Conservation (phyloP, 176 grass and related monocot species). For the Alloteropsis semialata region DNA sequence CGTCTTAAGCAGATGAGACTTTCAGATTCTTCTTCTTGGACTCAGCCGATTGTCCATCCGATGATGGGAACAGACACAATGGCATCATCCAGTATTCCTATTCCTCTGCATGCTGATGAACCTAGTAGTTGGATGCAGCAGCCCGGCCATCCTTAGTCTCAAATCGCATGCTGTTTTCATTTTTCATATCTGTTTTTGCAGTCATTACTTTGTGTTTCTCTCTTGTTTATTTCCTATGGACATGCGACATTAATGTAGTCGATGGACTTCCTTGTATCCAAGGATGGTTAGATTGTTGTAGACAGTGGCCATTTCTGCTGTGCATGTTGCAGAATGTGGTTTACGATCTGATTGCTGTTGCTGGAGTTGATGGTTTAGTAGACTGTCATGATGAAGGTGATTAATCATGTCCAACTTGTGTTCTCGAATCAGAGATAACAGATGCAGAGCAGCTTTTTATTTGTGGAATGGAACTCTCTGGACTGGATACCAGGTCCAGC, state of each 20-base stretch:
- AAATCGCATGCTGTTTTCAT: background rate
- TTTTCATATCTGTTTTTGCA: background rate
- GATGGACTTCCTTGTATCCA: background rate
- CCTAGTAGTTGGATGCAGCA: background rate
- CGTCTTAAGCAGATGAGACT: constrained; percentile 12
- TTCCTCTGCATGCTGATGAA: background rate
- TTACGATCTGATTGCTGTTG: background rate
- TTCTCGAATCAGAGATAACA: no score
- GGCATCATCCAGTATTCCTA: background rate
- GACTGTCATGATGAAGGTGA: background rate
- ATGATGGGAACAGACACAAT: background rate
- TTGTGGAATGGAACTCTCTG: no score
- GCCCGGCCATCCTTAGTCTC: background rate
- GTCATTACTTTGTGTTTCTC: background rate
- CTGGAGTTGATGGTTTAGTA: background rate
- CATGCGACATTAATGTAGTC: background rate
- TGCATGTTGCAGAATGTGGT: background rate
- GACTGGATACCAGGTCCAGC: no score
- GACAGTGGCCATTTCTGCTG: background rate
- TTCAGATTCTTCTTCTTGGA: background rate
- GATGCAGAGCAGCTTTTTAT: no score
- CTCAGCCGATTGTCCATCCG: background rate
- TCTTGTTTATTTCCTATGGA: background rate
- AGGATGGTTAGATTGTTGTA: background rate
- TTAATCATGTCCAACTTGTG: background rate